Conservation (phyloP, 2,329 filamentous ascomycete species). For the Paecilomyces formosus region DNA sequence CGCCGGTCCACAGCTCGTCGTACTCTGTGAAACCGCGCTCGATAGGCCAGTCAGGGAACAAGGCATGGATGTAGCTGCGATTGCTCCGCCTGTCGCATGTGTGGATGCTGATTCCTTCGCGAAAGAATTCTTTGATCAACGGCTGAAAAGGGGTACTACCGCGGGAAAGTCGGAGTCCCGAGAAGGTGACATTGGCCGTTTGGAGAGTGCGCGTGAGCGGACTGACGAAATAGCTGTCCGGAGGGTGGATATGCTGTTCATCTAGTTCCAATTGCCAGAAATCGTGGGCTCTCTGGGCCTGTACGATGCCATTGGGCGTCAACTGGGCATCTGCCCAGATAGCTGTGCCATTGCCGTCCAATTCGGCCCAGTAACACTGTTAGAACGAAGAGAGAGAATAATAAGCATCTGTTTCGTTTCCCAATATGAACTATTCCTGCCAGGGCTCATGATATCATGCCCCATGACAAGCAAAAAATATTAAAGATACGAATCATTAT, state of each 20-base stretch:
- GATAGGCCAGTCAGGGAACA: conserved; percentile 44
- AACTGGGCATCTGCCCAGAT: conserved; percentile 53
- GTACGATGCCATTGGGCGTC: conserved; percentile 42
- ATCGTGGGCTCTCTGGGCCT: conserved; percentile 39
- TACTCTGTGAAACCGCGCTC: conserved; percentile 47
- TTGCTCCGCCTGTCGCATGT: conserved; percentile 52
- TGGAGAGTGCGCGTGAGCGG: conserved; percentile 50
- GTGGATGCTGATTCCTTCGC: conserved; percentile 53
- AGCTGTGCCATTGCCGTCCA: conserved; percentile 47
- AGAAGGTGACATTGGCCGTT: conserved; percentile 50
- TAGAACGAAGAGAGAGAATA: not conserved
- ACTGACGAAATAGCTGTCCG: conserved; percentile 48
- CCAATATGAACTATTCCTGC: no score
- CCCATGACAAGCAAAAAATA: no score
- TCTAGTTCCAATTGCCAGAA: conserved; percentile 44
- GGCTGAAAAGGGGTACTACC: conserved; percentile 40
- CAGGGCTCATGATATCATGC: no score
- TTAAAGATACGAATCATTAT: not conserved
- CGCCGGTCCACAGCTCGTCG: conserved; percentile 47
- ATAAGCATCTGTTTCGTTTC: not conserved
- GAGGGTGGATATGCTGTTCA: conserved; percentile 42
- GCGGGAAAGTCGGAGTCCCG: conserved; percentile 36
- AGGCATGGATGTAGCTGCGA: conserved; percentile 38
- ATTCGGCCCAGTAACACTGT: conserved; percentile 52
- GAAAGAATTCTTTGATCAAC: conserved; percentile 48